phyloP scores from a whole-genome alignment of 345 rosid genomes.

The Geranium rotundifolium region DNA sequence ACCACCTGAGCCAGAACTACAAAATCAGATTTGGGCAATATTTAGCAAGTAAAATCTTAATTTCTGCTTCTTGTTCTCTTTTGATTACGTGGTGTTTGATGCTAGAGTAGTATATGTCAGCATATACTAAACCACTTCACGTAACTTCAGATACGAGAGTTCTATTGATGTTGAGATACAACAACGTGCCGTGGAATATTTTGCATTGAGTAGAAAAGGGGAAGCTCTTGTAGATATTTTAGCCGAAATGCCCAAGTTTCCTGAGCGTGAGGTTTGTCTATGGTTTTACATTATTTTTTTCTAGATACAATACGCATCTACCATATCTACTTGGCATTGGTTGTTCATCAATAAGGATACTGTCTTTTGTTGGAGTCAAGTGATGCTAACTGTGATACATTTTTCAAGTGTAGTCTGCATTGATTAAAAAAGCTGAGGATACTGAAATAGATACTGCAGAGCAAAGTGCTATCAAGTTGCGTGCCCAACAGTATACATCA shows the following conservation, averaged over 20 bases:
- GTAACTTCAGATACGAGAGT: conserved; percentile 66
- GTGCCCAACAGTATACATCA: conserved; percentile 86
- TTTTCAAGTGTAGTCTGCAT: conserved; percentile 49
- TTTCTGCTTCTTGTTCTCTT: conserved; percentile 1
- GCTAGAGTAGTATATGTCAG: no score
- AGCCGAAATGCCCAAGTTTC: conserved; percentile 99
- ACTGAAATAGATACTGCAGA: conserved; percentile 87
- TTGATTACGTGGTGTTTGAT: neutral
- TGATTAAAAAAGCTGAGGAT: conserved; percentile 81
- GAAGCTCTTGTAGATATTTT: conserved; percentile 68
- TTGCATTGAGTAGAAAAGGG: conserved; percentile 89
- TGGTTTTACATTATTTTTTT: conserved; percentile 5
- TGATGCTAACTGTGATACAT: conserved; percentile 7
- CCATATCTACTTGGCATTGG: neutral
- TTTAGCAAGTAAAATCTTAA: conserved; percentile 70
- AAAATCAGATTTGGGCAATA: conserved; percentile 74
- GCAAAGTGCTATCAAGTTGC: conserved; percentile 94
- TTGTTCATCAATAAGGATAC: neutral
- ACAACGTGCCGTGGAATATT: conserved; percentile 92
- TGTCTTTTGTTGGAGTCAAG: neutral
- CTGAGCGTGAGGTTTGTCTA: conserved; percentile 83
- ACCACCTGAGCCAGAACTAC: conserved; percentile 79
- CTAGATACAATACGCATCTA: neutral
- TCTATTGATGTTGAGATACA: conserved; percentile 99
- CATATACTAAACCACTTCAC: conserved; percentile 8